A percentile compares a stretch with the other conserved stretches of the same genome.
phyloP scores from a whole-genome alignment of 306 rosid genomes.

The Castanea crenata region DNA sequence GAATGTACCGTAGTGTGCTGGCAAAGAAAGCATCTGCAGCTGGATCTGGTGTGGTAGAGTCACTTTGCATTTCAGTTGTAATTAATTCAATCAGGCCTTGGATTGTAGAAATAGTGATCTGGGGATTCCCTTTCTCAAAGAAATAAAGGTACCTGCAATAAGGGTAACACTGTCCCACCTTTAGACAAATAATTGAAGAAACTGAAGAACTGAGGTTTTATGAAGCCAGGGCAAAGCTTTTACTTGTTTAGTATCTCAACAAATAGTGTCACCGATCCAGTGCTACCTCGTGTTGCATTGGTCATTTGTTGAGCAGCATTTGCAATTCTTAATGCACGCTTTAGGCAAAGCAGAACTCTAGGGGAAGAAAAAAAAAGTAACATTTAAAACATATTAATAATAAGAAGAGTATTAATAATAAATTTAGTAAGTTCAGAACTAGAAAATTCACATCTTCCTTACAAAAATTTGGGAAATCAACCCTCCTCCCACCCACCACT shows the following conservation, averaged over 20 bases:
- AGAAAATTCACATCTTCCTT: too few relatives aligned
- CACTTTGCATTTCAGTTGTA: conserved; percentile 86
- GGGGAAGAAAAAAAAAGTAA: conserved; percentile 14
- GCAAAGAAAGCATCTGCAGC: conserved; percentile 85
- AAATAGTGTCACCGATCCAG: conserved; percentile 81
- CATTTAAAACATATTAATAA: background rate
- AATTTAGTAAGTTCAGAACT: conserved; percentile 2
- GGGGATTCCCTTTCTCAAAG: conserved; percentile 92
- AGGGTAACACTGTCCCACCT: conserved; percentile 6
- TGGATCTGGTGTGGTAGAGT: conserved; percentile 58
- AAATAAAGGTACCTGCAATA: conserved; percentile 81
- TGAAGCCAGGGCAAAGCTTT: conserved; percentile 17
- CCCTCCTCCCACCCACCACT: too few relatives aligned
- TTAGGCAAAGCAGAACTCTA: conserved; percentile 86
- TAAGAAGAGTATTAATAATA: conserved; percentile 1
- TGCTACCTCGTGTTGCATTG: conserved; percentile 77
- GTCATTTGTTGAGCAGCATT: conserved; percentile 95
- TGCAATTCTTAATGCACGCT: conserved; percentile 89
- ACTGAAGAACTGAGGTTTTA: background rate
- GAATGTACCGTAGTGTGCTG: conserved; percentile 74
- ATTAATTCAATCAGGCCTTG: conserved; percentile 82
- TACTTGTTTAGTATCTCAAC: conserved; percentile 95
- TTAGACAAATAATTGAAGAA: background rate
- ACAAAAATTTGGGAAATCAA: too few relatives aligned
- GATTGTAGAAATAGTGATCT: conserved; percentile 71